phyloP scores from a whole-genome alignment of 805 yeast species.

The Yarrowia sp. region DNA sequence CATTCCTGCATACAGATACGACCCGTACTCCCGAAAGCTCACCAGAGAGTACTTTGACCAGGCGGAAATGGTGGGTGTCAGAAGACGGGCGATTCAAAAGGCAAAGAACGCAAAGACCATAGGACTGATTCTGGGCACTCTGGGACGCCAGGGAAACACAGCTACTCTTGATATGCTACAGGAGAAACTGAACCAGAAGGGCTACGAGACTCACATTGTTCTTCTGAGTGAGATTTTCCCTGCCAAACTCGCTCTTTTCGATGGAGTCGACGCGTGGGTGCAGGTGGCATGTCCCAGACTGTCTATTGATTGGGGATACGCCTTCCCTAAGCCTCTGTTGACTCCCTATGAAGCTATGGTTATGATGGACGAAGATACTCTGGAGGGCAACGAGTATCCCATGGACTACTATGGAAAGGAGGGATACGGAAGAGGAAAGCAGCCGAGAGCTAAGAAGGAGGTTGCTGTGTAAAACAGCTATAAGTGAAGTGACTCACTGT shows the following conservation, averaged over 20 bases:
- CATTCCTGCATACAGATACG: conserved; percentile 90
- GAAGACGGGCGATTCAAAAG: conserved; percentile 73
- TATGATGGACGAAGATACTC: conserved; percentile 72
- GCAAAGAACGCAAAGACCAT: conserved; percentile 69
- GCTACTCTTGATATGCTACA: conserved; percentile 75
- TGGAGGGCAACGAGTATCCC: conserved; percentile 74
- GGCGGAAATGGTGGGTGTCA: conserved; percentile 73
- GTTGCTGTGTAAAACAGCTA: neutral
- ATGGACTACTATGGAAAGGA: conserved; percentile 93
- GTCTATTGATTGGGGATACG: conserved; percentile 99
- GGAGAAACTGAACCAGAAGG: conserved; percentile 57
- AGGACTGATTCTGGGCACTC: conserved; percentile 88
- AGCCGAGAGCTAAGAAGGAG: conserved; percentile 54
- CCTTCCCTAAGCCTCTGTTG: conserved; percentile 85
- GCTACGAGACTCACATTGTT: conserved; percentile 77
- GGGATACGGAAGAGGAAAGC: conserved; percentile 89
- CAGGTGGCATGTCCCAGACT: conserved; percentile 98
- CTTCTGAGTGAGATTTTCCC: conserved; percentile 94
- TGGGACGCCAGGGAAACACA: conserved; percentile 94
- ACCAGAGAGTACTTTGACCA: conserved; percentile 90
- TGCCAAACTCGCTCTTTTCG: conserved; percentile 86
- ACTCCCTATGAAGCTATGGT: conserved; percentile 98
- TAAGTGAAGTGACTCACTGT: too few relatives aligned
- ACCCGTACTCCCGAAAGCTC: conserved; percentile 91
- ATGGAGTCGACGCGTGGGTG: conserved; percentile 91